Percentiles rank a stretch among this genome's conserved stretches.
Evolutionary conservation across 495 filamentous ascomycete genomes (phyloP).

Genomic region (Rhizodiscina lignyota): DNA sequence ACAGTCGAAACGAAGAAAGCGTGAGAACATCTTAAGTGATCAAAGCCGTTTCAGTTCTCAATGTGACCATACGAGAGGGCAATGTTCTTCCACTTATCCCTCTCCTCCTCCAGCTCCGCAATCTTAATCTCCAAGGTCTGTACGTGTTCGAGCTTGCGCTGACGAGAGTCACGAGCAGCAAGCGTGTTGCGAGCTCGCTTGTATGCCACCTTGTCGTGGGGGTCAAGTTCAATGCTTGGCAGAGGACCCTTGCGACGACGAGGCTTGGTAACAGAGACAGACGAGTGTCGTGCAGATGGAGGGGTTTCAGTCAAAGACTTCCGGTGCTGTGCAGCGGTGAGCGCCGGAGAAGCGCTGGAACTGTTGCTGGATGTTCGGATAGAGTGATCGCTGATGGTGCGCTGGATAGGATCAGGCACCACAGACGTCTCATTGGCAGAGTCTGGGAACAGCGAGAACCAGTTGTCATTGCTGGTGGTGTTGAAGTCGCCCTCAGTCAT

Average conservation of each 20-base stretch:
- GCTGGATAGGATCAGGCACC: conserved; percentile 8
- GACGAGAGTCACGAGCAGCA: conserved; percentile 86
- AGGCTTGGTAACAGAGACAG: conserved; percentile 41
- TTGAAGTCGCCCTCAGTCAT: conserved; percentile 22
- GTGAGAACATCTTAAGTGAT: background rate
- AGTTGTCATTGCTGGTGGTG: conserved; percentile 23
- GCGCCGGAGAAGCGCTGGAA: conserved; percentile 9
- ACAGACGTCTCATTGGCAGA: conserved; percentile 12
- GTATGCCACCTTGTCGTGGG: conserved; percentile 50
- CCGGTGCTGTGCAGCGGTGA: conserved; percentile 21
- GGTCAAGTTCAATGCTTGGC: conserved; percentile 64
- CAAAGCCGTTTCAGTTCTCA: conserved; percentile 8
- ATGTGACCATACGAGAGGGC: conserved; percentile 7
- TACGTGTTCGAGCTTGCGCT: conserved; percentile 58
- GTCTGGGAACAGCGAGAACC: conserved; percentile 57
- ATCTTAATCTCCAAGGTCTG: conserved; percentile 42
- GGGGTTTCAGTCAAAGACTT: conserved; percentile 27
- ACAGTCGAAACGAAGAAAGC: background rate
- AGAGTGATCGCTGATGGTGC: conserved; percentile 15
- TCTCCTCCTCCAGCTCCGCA: conserved; percentile 30
- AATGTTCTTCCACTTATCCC: conserved; percentile 28
- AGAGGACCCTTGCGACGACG: conserved; percentile 64
- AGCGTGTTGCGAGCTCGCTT: conserved; percentile 94
- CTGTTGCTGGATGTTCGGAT: conserved; percentile 18
- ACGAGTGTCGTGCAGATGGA: conserved; percentile 33